A percentile compares a stretch with the other conserved stretches of the same genome.
Evolutionary conservation across 2,329 filamentous ascomycete genomes (phyloP).

Genomic region (Macrophomina phaseolina): DNA sequence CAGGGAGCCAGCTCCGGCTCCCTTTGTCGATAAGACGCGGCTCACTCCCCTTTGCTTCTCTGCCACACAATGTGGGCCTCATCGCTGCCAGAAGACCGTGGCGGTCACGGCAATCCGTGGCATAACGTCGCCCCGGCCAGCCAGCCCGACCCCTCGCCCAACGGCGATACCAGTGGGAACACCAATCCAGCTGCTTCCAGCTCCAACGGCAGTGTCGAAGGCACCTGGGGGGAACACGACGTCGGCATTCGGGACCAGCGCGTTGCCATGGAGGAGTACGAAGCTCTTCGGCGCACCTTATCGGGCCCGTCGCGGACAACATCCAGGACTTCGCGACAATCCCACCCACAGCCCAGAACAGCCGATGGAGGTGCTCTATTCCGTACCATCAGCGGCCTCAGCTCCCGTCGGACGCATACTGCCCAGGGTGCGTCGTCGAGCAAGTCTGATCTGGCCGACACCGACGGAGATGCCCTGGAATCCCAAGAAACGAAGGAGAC

Average conservation of each 20-base stretch:
- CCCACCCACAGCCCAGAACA: background rate
- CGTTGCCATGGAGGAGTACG: conserved; percentile 64
- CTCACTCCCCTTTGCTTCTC: background rate
- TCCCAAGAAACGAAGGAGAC: conserved; percentile 38
- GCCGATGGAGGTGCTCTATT: conserved; percentile 5
- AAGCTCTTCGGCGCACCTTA: conserved; percentile 62
- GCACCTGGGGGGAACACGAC: conserved; percentile 69
- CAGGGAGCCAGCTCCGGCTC: background rate
- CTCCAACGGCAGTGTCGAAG: conserved; percentile 46
- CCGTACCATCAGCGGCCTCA: conserved; percentile 33
- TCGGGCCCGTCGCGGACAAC: conserved; percentile 52
- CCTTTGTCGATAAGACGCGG: background rate
- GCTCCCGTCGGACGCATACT: background rate
- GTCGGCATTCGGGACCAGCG: conserved; percentile 59
- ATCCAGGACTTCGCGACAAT: background rate
- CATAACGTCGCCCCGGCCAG: conserved; percentile 36
- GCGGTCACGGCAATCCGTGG: conserved; percentile 41
- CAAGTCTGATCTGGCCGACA: conserved; percentile 22
- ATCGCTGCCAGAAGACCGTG: conserved; percentile 29
- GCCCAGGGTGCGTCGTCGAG: background rate
- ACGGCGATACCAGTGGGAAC: conserved; percentile 14
- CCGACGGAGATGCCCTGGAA: conserved; percentile 34
- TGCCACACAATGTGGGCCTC: conserved; percentile 33
- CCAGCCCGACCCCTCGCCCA: conserved; percentile 32
- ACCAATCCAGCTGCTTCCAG: conserved; percentile 29